phyloP scores from a whole-genome alignment of 768 basidiomycete species.

The Xerocomus potaroensis region DNA sequence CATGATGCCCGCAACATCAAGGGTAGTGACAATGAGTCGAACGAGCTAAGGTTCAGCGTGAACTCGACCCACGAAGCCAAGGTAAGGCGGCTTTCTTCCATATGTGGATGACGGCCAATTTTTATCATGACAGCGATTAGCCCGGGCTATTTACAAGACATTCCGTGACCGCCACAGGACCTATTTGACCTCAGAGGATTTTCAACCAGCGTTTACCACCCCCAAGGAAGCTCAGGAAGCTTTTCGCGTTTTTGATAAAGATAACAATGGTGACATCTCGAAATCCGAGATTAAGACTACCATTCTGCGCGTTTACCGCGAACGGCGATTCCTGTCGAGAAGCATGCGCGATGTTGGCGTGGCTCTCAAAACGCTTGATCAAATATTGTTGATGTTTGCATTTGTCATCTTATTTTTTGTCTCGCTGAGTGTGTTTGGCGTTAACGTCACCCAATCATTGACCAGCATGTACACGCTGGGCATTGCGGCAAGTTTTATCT shows the following conservation, averaged over 20 bases:
- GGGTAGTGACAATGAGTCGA: conserved; percentile 43
- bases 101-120: neutral
- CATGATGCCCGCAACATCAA: conserved; percentile 73
- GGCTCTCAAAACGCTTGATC: conserved; percentile 62
- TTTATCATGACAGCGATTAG: conserved; percentile 49
- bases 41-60: conserved; percentile 48
- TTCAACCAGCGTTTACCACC: conserved; percentile 64
- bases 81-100: conserved; percentile 29
- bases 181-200: conserved; percentile 65
- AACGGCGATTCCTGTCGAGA: conserved; percentile 69
- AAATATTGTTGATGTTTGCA: conserved; percentile 60
- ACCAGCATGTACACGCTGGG: conserved; percentile 70
- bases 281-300: conserved; percentile 70
- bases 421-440: conserved; percentile 66
- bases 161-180: conserved; percentile 52
- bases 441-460: conserved; percentile 59
- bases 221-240: conserved; percentile 54
- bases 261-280: conserved; percentile 73
- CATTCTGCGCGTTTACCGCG: conserved; percentile 69
- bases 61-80: conserved; percentile 64
- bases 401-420: conserved; percentile 67
- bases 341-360: conserved; percentile 72
- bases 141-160: conserved; percentile 58
- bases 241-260: conserved; percentile 73
- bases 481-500: conserved; percentile 76